Evolutionary conservation across 805 yeast genomes (phyloP), one percentile per base, ranked within the genome.

Genomic region (Zygoascus biomembranicola): DNA sequence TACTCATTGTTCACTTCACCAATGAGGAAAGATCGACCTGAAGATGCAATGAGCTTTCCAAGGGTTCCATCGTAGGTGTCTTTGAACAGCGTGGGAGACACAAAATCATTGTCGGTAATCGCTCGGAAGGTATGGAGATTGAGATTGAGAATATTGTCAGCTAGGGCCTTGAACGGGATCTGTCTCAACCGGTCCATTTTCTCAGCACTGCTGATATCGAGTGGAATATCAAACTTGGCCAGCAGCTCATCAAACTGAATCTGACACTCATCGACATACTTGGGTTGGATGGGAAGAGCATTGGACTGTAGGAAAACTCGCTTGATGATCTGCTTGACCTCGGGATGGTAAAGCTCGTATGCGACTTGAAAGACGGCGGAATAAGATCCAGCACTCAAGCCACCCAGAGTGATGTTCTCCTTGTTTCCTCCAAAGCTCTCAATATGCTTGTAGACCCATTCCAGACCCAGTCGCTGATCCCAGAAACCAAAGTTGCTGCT

Each of bases 401-500:
- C 79, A 37, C 72, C 72, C 13, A 72, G 66, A 0, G 77, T 68
- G 37, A 76, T 66, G 45, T 64, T 62, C 6, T 70, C 69, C 0
- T 66, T 63, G 59, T 75, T 65, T 46, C 79, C 78, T n/a, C 76
- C 77, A 57, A 76, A 74, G 32, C 67, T 57, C 14, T 55, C 55
- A 52, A 75, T 73, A 58, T 71, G 57, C 55, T 73, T 62, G 50
- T 67, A 65, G 2, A 66, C 62, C 79, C 79, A 76, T 58, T 73
- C 74, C 14, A 75, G 57, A 1, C 74, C 77, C 47, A 61, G 18
- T 47, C 75, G 61, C 56, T 70, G 77, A 58, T 76, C 79, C 75
- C 76, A 73, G 41, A 74, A 66, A 1, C 77, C 77, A 50, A 68
- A 67, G 52, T 74, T 70, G 23, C 66, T 52, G 37, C 49, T 52